A percentile compares a stretch with the other conserved stretches of the same genome.
These are phyloP conservation scores for Achaetomium macrosporum DNA, from an alignment of 2,329 filamentous ascomycete species.

Conservation along the genomic window DNA sequence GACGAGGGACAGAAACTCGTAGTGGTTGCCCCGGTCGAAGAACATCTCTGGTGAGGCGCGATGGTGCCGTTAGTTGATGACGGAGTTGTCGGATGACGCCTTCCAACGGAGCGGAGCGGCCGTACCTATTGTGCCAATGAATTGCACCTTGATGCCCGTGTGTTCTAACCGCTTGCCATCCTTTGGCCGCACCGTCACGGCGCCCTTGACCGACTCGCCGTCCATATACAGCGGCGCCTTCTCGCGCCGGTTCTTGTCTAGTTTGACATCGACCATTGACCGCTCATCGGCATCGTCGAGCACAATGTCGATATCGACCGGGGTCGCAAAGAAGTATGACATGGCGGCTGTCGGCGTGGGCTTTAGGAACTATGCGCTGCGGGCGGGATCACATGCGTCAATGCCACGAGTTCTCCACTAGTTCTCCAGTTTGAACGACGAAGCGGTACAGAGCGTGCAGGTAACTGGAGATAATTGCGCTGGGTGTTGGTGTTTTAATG, in stretches of 20 bases:
- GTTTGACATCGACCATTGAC: slow-evolving; percentile 93
- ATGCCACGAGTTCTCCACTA: too few relatives aligned
- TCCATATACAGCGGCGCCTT: slow-evolving; percentile 97
- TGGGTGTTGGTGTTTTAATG: too few relatives aligned
- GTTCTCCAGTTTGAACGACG: not conserved
- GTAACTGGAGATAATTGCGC: too few relatives aligned
- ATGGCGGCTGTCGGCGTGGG: slow-evolving; percentile 34
- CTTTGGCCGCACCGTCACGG: slow-evolving; percentile 90
- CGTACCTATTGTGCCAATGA: slow-evolving; percentile 94
- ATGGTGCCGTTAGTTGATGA: not conserved
- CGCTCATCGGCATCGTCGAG: slow-evolving; percentile 93
- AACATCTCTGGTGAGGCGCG: slow-evolving; percentile 78
- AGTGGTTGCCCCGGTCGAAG: slow-evolving; percentile 98
- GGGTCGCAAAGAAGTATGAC: slow-evolving; percentile 98
- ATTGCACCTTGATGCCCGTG: slow-evolving; percentile 98
- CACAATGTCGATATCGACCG: slow-evolving; percentile 97
- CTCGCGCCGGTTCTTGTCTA: slow-evolving; percentile 95
- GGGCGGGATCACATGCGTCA: slow-evolving; percentile 3
- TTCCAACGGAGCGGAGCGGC: slow-evolving; percentile 5
- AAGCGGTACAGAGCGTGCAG: too few relatives aligned
- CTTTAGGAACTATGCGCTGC: not conserved
- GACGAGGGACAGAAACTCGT: slow-evolving; percentile 95
- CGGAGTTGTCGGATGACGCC: not conserved
- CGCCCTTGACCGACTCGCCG: slow-evolving; percentile 95
- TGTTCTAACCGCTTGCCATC: slow-evolving; percentile 97